A percentile compares a stretch with the other conserved stretches of the same genome.
phyloP scores from a whole-genome alignment of 1,284 basidiomycete species.

The Macrocystidia cucumis region DNA sequence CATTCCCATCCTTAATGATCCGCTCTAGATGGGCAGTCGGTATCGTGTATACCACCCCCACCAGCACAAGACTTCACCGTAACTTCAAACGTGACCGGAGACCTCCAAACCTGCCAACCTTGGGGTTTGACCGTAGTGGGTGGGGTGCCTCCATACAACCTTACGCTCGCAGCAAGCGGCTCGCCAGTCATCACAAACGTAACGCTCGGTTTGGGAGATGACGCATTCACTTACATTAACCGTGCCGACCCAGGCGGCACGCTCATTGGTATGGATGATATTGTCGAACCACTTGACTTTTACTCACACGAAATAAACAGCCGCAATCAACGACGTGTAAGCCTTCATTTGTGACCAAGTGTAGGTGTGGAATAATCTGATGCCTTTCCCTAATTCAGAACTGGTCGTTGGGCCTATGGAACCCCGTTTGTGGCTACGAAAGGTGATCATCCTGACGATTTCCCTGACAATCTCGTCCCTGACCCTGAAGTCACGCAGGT shows the following conservation, averaged over 20 bases:
- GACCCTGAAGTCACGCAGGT: conserved; percentile 10
- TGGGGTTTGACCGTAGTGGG: conserved; percentile 39
- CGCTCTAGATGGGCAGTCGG: too few species aligned
- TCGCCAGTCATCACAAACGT: conserved; percentile 36
- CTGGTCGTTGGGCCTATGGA: conserved; percentile 25
- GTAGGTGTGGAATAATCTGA: not conserved
- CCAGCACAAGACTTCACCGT: conserved; percentile 27
- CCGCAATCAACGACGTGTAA: conserved; percentile 31
- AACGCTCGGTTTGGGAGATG: conserved; percentile 28
- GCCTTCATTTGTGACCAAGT: conserved; percentile 10
- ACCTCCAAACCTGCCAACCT: conserved; percentile 35
- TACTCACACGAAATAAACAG: conserved; percentile 14
- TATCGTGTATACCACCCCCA: conserved; percentile 9
- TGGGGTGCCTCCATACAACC: conserved; percentile 37
- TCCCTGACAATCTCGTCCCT: not conserved
- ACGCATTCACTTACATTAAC: conserved; percentile 40
- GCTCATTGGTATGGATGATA: conserved; percentile 31
- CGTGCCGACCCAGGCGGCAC: conserved; percentile 29
- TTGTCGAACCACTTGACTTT: not conserved
- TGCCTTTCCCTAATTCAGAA: conserved; percentile 10
- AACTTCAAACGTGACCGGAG: conserved; percentile 31
- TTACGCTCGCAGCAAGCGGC: conserved; percentile 31
- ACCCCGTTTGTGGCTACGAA: conserved; percentile 21
- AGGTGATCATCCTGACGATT: conserved; percentile 10
- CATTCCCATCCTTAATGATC: too few species aligned